These are phyloP conservation scores for Podospora didyma DNA, from an alignment of 495 filamentous ascomycete genomes.

Conservation along the genomic window DNA sequence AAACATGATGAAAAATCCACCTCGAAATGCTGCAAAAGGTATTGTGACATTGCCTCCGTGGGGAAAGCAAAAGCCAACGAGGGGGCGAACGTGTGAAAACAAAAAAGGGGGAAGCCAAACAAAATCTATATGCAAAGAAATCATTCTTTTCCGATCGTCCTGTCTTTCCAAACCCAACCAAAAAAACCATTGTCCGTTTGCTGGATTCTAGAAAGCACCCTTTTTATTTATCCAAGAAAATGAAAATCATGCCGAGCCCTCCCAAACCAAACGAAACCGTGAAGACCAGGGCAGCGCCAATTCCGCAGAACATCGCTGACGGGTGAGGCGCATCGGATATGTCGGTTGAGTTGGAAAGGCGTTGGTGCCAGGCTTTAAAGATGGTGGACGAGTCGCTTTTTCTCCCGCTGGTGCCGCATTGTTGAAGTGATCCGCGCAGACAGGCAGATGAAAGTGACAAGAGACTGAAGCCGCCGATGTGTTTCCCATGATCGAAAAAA, in stretches of 20 bases:
- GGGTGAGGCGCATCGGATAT: slow-evolving; percentile 10
- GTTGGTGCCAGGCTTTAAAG: neutral
- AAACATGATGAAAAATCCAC: neutral
- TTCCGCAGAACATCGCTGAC: slow-evolving; percentile 1
- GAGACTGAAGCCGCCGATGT: neutral
- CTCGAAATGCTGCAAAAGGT: neutral
- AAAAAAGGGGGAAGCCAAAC: slow-evolving; percentile 21
- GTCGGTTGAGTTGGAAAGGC: slow-evolving; percentile 3
- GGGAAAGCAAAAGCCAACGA: slow-evolving; percentile 3
- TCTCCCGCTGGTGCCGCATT: too few relatives aligned
- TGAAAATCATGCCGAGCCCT: neutral
- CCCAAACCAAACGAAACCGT: slow-evolving; percentile 11
- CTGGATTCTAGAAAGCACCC: slow-evolving; percentile 5
- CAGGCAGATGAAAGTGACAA: neutral
- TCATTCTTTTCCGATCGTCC: slow-evolving; percentile 35
- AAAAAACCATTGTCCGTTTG: slow-evolving; percentile 19
- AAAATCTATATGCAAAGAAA: slow-evolving; percentile 42
- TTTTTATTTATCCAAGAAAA: neutral
- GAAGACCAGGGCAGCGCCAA: neutral
- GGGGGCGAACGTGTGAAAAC: slow-evolving; percentile 8
- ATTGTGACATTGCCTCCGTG: neutral
- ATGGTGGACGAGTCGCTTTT: neutral
- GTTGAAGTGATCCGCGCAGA: too few relatives aligned
- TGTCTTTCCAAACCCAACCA: slow-evolving; percentile 30
- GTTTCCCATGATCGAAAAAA: neutral